Conservation (phyloP, 306 rosid species). For the Corylus americana region DNA sequence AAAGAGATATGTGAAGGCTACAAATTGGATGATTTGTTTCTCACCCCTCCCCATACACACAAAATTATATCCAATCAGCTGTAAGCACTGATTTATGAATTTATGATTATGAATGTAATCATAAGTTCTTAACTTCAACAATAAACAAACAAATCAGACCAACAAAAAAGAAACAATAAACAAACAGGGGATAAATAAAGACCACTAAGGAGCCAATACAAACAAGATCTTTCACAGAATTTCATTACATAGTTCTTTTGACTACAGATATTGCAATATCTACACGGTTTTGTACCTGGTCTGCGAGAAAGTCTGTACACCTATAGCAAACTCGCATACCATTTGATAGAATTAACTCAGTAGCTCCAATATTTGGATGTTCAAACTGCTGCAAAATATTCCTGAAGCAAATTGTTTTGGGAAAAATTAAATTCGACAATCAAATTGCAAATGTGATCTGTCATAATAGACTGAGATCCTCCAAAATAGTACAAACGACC, state of each 20-base stretch:
- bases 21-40: neutral
- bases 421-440: neutral
- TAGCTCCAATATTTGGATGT: conserved; percentile 78
- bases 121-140: conserved; percentile 3
- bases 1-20: neutral
- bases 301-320: conserved; percentile 88
- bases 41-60: too few relatives aligned
- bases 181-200: neutral
- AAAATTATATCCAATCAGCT: neutral
- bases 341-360: conserved; percentile 82
- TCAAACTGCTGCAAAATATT: conserved; percentile 66
- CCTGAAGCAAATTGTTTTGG: conserved; percentile 44
- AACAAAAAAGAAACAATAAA: conserved; percentile 13
- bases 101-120: neutral
- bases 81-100: neutral
- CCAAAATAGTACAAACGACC: neutral
- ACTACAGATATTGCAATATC: conserved; percentile 25
- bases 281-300: conserved; percentile 60
- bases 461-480: neutral
- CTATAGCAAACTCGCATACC: conserved; percentile 93
- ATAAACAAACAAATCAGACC: neutral
- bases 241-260: neutral
- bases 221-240: neutral
- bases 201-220: neutral
- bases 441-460: neutral